Evolutionary conservation across 2,329 filamentous ascomycete genomes (phyloP).

Genomic region (Thyridium curvatum): DNA sequence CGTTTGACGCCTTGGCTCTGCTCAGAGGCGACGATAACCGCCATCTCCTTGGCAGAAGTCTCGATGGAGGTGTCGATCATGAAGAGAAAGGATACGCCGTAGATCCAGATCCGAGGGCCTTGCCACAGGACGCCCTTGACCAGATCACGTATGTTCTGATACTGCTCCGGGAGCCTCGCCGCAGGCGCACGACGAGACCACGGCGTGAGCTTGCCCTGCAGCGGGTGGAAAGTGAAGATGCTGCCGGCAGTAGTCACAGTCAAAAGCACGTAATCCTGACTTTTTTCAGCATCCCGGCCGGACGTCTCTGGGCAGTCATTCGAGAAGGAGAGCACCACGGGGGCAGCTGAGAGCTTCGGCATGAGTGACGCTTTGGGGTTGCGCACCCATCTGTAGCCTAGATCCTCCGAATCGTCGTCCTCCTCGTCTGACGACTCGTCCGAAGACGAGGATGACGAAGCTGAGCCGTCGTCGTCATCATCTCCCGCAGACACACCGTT

Average conservation of each 20-base stretch:
- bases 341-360: slow-evolving; percentile 59
- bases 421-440: slow-evolving; percentile 20
- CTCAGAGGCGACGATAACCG: slow-evolving; percentile 16
- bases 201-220: slow-evolving; percentile 68
- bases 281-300: slow-evolving; percentile 15
- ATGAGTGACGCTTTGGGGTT: slow-evolving; percentile 66
- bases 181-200: slow-evolving; percentile 84
- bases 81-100: slow-evolving; percentile 78
- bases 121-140: slow-evolving; percentile 86
- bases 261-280: slow-evolving; percentile 44
- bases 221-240: slow-evolving; percentile 72
- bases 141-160: slow-evolving; percentile 68
- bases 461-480: slow-evolving; percentile 25
- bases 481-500: slow-evolving; percentile 12
- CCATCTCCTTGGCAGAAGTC: slow-evolving; percentile 37
- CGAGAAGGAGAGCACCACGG: slow-evolving; percentile 64
- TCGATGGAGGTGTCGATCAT: slow-evolving; percentile 85
- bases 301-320: slow-evolving; percentile 31
- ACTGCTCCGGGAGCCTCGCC: slow-evolving; percentile 66
- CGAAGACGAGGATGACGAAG: slow-evolving; percentile 12
- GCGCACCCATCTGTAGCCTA: slow-evolving; percentile 64
- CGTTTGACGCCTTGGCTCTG: slow-evolving; percentile 40
- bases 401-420: slow-evolving; percentile 21
- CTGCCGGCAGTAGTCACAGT: slow-evolving; percentile 51
- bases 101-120: slow-evolving; percentile 73